Evolutionary conservation across 371 early-diverging fungal genomes (phyloP).

Genomic region (Syncephalastrum sp.): DNA sequence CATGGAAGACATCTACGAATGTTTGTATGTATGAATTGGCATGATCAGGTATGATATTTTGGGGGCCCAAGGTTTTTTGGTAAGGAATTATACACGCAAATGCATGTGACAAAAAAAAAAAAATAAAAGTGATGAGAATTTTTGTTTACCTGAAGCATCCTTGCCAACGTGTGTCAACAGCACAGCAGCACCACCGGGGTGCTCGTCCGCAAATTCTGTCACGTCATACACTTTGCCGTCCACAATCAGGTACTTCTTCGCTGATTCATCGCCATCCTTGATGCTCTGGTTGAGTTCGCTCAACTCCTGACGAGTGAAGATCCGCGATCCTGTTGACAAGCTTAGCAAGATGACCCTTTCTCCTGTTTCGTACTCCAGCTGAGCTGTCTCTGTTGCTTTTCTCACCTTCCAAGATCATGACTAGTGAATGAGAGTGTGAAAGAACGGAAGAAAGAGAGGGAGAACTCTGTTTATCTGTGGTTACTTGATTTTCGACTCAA

Average conservation of each 20-base stretch:
- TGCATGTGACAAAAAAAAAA: too few relatives aligned
- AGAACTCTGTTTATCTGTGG: too few relatives aligned
- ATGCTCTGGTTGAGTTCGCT: slow-evolving; percentile 29
- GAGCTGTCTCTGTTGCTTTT: too few relatives aligned
- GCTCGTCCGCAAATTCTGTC: slow-evolving; percentile 76
- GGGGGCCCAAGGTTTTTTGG: too few relatives aligned
- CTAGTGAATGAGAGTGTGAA: too few relatives aligned
- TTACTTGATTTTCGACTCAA: too few relatives aligned
- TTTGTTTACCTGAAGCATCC: slow-evolving; percentile 71
- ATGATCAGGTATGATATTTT: background rate
- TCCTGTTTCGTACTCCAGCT: too few relatives aligned
- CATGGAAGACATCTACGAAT: slow-evolving; percentile 76
- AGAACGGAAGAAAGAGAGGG: too few relatives aligned
- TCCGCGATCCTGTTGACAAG: too few relatives aligned
- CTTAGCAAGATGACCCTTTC: too few relatives aligned
- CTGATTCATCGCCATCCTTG: slow-evolving; percentile 51
- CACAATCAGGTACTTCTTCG: slow-evolving; percentile 68
- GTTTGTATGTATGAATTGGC: background rate
- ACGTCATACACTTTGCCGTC: slow-evolving; percentile 88
- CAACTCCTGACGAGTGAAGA: slow-evolving; percentile 36
- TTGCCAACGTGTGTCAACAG: slow-evolving; percentile 77
- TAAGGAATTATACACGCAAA: background rate
- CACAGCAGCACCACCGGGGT: slow-evolving; percentile 82
- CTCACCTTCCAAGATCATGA: too few relatives aligned
- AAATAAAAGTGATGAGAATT: background rate